phyloP scores from a whole-genome alignment of 768 basidiomycete species.

The Calocera cornea region DNA sequence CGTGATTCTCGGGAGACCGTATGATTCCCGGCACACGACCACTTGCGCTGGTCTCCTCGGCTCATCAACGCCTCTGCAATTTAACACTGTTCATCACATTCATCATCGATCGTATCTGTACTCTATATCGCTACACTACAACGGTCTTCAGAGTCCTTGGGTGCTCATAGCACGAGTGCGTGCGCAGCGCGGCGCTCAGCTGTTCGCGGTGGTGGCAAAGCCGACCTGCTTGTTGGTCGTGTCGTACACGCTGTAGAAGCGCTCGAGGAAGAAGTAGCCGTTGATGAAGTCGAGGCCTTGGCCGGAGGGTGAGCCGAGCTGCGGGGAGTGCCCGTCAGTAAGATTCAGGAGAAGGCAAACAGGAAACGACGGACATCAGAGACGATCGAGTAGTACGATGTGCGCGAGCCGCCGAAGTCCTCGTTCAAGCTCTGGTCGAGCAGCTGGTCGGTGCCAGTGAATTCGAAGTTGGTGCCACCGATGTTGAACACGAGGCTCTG shows the following conservation, averaged over 20 bases:
- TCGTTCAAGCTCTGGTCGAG: conserved; percentile 2
- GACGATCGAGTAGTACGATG: neutral
- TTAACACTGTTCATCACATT: neutral
- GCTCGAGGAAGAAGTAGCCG: conserved; percentile 37
- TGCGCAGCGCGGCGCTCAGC: neutral
- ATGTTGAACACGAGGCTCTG: conserved; percentile 17
- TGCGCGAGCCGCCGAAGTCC: neutral
- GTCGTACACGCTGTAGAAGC: conserved; percentile 36
- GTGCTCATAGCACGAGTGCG: no score
- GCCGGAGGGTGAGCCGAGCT: conserved; percentile 30
- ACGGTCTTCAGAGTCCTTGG: conserved; percentile 6
- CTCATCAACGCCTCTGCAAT: neutral
- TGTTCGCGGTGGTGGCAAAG: conserved; percentile 35
- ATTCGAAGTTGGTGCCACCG: conserved; percentile 31
- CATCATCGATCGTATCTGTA: neutral
- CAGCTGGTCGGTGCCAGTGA: conserved; percentile 46
- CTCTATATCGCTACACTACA: conserved; percentile 2
- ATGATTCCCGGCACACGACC: neutral
- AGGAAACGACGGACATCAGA: neutral
- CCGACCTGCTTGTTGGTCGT: conserved; percentile 43
- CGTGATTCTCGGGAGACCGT: neutral
- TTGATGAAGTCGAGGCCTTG: conserved; percentile 44
- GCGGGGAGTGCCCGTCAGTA: no score
- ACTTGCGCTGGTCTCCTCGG: neutral
- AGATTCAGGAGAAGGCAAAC: no score